Evolutionary conservation across 768 basidiomycete species (phyloP).

Genomic region (Suillus weaverae): DNA sequence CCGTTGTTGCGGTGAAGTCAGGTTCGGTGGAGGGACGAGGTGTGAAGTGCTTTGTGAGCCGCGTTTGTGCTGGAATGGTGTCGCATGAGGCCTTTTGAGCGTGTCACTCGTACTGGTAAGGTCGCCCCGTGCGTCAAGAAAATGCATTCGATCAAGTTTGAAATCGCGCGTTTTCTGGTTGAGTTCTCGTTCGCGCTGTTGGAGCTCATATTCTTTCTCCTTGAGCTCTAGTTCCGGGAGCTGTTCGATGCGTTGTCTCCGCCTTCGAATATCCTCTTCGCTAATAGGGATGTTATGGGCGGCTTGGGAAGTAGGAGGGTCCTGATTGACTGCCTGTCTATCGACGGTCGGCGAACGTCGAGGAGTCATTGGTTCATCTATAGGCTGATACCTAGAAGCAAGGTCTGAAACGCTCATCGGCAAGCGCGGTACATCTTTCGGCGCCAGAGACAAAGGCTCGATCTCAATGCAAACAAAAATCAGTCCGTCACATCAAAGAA

Average conservation of each 20-base stretch:
- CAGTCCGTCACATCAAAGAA: constrained; percentile 1
- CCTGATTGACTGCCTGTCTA: constrained; percentile 25
- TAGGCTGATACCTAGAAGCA: constrained; percentile 59
- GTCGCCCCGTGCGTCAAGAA: constrained; percentile 36
- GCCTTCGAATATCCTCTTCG: constrained; percentile 29
- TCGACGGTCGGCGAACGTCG: constrained; percentile 37
- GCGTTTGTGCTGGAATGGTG: constrained; percentile 28
- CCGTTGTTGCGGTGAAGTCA: constrained; percentile 15
- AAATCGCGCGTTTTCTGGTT: constrained; percentile 54
- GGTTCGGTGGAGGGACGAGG: constrained; percentile 18
- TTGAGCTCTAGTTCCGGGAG: constrained; percentile 51
- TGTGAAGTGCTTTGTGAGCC: constrained; percentile 32
- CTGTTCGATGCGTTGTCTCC: constrained; percentile 48
- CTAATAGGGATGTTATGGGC: constrained; percentile 20
- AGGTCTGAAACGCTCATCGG: constrained; percentile 64
- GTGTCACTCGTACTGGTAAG: constrained; percentile 27
- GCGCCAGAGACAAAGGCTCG: constrained; percentile 51
- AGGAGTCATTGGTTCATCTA: constrained; percentile 45
- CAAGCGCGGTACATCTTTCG: constrained; percentile 62
- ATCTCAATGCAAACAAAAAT: constrained; percentile 36
- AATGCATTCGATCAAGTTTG: constrained; percentile 52
- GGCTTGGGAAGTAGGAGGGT: constrained; percentile 20
- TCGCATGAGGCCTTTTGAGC: constrained; percentile 27
- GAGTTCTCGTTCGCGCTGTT: constrained; percentile 55
- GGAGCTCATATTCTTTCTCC: constrained; percentile 55